Percentiles rank a stretch among this genome's conserved stretches.
Conservation (phyloP, 2,329 filamentous ascomycete genomes). For the Aureobasidium mangrovei region DNA sequence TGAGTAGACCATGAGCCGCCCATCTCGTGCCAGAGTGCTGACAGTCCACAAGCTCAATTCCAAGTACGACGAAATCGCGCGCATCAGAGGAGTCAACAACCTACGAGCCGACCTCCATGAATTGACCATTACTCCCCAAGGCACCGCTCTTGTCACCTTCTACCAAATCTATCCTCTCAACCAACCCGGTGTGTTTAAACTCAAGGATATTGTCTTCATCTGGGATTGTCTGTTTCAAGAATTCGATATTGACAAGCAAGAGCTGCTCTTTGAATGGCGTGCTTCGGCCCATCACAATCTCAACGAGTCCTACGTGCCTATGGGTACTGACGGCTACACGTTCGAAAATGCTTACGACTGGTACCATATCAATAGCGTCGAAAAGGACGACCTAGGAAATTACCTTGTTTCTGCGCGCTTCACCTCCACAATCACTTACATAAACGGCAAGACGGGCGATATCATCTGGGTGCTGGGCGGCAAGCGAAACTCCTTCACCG, state of each 20-base stretch:
- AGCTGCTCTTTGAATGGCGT: slow-evolving; percentile 37
- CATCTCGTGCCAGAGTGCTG: slow-evolving; percentile 18
- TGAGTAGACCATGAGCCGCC: not conserved
- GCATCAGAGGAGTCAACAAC: slow-evolving; percentile 30
- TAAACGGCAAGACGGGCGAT: slow-evolving; percentile 38
- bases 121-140: slow-evolving; percentile 33
- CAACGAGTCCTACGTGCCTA: slow-evolving; percentile 5
- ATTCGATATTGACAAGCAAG: slow-evolving; percentile 33
- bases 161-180: slow-evolving; percentile 4
- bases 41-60: slow-evolving; percentile 20
- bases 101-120: slow-evolving; percentile 35
- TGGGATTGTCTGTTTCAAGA: slow-evolving; percentile 37
- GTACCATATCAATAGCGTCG: slow-evolving; percentile 47
- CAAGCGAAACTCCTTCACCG: slow-evolving; percentile 18
- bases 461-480: slow-evolving; percentile 42
- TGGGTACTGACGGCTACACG: not conserved
- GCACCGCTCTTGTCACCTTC: slow-evolving; percentile 17
- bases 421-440: slow-evolving; percentile 37
- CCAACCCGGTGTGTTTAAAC: slow-evolving; percentile 4
- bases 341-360: slow-evolving; percentile 29
- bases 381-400: slow-evolving; percentile 41
- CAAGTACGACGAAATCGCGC: slow-evolving; percentile 29
- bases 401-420: slow-evolving; percentile 46
- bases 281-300: slow-evolving; percentile 33
- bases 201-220: slow-evolving; percentile 19